These are phyloP conservation scores for Filobasidium floriforme DNA, from an alignment of 768 basidiomycete genomes.

Conservation along the genomic window DNA sequence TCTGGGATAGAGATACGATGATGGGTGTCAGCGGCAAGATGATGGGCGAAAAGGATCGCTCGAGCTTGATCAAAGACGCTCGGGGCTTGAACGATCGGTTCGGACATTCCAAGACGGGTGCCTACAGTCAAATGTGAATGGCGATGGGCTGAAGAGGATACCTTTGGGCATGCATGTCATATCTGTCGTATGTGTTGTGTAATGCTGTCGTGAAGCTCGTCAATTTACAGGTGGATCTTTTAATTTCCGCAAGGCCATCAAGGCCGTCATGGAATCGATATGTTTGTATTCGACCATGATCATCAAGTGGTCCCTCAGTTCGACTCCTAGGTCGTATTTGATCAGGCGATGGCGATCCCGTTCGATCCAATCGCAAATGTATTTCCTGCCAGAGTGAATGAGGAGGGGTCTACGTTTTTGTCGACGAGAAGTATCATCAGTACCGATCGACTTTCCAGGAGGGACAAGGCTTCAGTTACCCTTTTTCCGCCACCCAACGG, in stretches of 20 bases:
- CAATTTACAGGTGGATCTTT: not conserved
- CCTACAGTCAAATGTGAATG: slow-evolving; percentile 28
- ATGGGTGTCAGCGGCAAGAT: slow-evolving; percentile 80
- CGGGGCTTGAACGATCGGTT: slow-evolving; percentile 75
- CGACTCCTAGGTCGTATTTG: not conserved
- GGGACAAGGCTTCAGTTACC: not conserved
- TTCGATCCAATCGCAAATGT: not conserved
- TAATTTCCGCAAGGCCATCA: not conserved
- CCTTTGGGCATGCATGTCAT: not conserved
- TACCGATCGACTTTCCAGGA: too few relatives aligned
- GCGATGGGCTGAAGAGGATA: slow-evolving; percentile 1
- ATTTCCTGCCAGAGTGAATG: not conserved
- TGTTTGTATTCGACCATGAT: not conserved
- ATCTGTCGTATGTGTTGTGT: not conserved
- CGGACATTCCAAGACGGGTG: slow-evolving; percentile 50
- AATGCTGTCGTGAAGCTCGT: not conserved
- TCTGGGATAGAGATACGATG: slow-evolving; percentile 89
- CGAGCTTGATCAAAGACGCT: slow-evolving; percentile 70
- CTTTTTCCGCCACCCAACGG: not conserved
- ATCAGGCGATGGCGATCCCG: not conserved
- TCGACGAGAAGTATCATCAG: too few relatives aligned
- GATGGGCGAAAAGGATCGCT: slow-evolving; percentile 79
- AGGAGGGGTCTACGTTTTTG: not conserved
- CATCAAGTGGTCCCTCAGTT: not conserved
- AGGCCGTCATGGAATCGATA: not conserved